Evolutionary conservation across 345 rosid genomes (phyloP).

Genomic region (Salix caprea): DNA sequence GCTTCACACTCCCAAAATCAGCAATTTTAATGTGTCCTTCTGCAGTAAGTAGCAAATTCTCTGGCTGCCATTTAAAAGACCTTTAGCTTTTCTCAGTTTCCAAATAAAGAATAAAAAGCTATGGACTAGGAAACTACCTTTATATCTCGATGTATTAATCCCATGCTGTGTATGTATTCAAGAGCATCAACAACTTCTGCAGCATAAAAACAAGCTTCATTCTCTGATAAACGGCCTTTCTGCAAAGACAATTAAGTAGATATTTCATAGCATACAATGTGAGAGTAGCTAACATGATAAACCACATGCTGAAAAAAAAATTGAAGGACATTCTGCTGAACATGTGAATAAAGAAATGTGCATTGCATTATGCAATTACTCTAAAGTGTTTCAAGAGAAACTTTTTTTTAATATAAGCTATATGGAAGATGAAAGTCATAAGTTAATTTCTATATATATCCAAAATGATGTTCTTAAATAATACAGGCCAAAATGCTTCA

Average conservation of each 20-base stretch:
- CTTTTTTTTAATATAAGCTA: neutral
- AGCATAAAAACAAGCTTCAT: conserved; percentile 86
- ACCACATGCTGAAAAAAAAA: neutral
- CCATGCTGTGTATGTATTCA: conserved; percentile 85
- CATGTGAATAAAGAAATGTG: neutral
- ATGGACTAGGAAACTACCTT: conserved; percentile 50
- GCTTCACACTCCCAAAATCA: conserved; percentile 97
- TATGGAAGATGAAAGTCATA: neutral
- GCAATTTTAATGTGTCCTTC: conserved; percentile 95
- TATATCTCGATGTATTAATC: conserved; percentile 94
- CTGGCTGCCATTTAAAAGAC: conserved; percentile 63
- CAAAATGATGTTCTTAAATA: neutral
- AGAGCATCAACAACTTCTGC: conserved; percentile 96
- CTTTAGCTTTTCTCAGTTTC: conserved; percentile 18
- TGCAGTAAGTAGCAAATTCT: conserved; percentile 70
- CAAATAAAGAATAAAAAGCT: neutral
- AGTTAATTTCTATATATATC: neutral
- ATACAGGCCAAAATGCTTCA: neutral
- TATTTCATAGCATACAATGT: neutral
- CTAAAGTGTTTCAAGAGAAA: neutral
- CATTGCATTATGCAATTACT: neutral
- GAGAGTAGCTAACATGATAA: neutral
- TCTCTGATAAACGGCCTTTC: conserved; percentile 79
- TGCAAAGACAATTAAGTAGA: conserved; percentile 24
- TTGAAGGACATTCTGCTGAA: neutral